These are phyloP conservation scores for Anastatica hierochuntica DNA, from an alignment of 345 rosid genomes.

Conservation along the genomic window DNA sequence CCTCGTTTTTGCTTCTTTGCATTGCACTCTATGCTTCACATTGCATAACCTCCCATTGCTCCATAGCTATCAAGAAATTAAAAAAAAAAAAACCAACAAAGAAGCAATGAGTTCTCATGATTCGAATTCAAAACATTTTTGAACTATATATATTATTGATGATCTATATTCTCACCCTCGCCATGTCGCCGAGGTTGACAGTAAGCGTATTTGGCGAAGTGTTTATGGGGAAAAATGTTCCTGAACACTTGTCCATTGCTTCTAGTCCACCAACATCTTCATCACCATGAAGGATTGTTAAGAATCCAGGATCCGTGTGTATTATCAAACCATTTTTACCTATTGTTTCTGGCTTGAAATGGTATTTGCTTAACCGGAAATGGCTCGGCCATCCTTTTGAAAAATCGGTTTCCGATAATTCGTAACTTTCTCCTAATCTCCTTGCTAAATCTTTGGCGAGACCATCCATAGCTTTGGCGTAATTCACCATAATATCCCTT, in stretches of 20 bases:
- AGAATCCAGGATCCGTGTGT: slow-evolving; percentile 11
- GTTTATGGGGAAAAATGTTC: slow-evolving; percentile 32
- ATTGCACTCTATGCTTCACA: slow-evolving; percentile 54
- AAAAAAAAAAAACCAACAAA: neutral
- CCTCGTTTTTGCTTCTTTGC: slow-evolving; percentile 43
- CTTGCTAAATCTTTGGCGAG: slow-evolving; percentile 24
- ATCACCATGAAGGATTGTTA: slow-evolving; percentile 34
- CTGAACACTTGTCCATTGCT: slow-evolving; percentile 45
- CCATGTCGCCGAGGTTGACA: slow-evolving; percentile 69
- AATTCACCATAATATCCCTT: slow-evolving; percentile 35
- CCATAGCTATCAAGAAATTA: slow-evolving; percentile 30
- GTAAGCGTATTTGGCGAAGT: slow-evolving; percentile 58
- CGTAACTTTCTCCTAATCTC: slow-evolving; percentile 34
- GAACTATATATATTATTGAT: too few relatives aligned
- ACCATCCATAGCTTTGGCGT: slow-evolving; percentile 44
- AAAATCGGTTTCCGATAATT: slow-evolving; percentile 1
- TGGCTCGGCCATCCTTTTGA: slow-evolving; percentile 61
- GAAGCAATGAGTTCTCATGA: neutral
- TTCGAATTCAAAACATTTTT: too few relatives aligned
- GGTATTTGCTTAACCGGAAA: slow-evolving; percentile 45
- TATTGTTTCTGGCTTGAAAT: slow-evolving; percentile 51
- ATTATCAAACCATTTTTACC: slow-evolving; percentile 33
- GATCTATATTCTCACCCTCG: slow-evolving; percentile 19
- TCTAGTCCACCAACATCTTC: slow-evolving; percentile 53
- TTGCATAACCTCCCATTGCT: slow-evolving; percentile 55